Evolutionary conservation across 1,284 basidiomycete genomes (phyloP).

Genomic region (Trametes hirsuta): DNA sequence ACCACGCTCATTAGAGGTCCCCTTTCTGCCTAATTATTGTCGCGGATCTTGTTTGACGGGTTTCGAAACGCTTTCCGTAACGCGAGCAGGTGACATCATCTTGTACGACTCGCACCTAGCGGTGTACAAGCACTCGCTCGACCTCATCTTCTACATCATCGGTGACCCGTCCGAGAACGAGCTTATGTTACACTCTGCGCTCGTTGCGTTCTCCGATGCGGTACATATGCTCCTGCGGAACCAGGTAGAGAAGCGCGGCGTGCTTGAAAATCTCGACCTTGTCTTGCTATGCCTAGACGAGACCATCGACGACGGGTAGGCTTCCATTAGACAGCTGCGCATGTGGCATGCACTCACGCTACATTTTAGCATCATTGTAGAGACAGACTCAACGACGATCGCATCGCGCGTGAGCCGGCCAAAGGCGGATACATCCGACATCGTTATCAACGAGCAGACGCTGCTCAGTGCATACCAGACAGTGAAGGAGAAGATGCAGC

Average conservation of each 20-base stretch:
- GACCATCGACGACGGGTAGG: conserved; percentile 96
- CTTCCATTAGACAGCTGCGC: conserved; percentile 23
- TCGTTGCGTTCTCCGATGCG: conserved; percentile 87
- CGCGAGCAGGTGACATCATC: conserved; percentile 84
- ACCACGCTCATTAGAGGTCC: background rate
- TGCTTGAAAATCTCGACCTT: conserved; percentile 94
- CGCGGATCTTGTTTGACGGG: background rate
- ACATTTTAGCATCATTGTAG: conserved; percentile 86
- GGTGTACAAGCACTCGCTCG: conserved; percentile 92
- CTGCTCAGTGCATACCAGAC: conserved; percentile 91
- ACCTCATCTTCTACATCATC: conserved; percentile 95
- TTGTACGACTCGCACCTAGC: conserved; percentile 91
- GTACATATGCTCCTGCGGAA: conserved; percentile 85
- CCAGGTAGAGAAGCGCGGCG: conserved; percentile 93
- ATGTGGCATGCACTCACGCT: background rate
- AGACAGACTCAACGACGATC: conserved; percentile 95
- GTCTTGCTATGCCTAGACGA: conserved; percentile 95
- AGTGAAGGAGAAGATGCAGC: conserved; percentile 79
- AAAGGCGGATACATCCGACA: conserved; percentile 91
- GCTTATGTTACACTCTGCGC: conserved; percentile 89
- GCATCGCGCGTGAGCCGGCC: conserved; percentile 94
- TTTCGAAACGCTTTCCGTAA: background rate
- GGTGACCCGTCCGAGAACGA: conserved; percentile 92
- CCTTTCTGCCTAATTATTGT: background rate
- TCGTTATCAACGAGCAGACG: conserved; percentile 99